Percentiles rank a stretch among this genome's conserved stretches.
These are phyloP conservation scores for Rhododendron ferrugineum DNA, from an alignment of 148 eudicot species.

Conservation along the genomic window DNA sequence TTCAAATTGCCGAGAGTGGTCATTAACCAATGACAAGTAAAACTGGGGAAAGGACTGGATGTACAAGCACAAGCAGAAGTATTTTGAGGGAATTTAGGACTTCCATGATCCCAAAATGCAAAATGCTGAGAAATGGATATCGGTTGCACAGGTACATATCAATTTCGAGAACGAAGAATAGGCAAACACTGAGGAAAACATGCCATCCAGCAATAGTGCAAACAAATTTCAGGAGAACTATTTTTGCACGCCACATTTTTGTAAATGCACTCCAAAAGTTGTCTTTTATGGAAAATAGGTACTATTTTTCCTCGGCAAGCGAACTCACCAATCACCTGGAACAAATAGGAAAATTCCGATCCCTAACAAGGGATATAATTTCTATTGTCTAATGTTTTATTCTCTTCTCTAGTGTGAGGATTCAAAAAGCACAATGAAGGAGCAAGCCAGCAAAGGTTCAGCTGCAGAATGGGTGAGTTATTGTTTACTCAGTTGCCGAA, in stretches of 20 bases:
- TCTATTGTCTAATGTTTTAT: not conserved
- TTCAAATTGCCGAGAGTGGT: not conserved
- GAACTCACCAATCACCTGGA: not conserved
- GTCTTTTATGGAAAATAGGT: not conserved
- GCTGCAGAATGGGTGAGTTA: not conserved
- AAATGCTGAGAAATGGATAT: not conserved
- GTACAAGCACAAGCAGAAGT: not conserved
- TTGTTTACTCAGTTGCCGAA: conserved; percentile 11
- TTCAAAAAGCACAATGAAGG: not conserved
- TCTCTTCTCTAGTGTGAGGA: not conserved
- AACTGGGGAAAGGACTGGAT: not conserved
- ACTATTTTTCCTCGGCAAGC: not conserved
- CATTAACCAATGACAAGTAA: too few species aligned
- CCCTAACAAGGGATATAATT: not conserved
- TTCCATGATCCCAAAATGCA: not conserved
- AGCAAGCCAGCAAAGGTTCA: not conserved
- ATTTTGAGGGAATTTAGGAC: not conserved
- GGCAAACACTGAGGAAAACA: not conserved
- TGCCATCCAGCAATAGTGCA: not conserved
- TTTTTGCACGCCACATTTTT: not conserved
- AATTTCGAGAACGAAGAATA: not conserved
- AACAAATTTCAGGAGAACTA: not conserved
- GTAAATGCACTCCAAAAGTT: too few species aligned
- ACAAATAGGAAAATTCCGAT: conserved; percentile 2
- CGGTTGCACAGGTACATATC: not conserved